phyloP scores from a whole-genome alignment of 2,329 filamentous ascomycete species.

The Colletotrichum musae region DNA sequence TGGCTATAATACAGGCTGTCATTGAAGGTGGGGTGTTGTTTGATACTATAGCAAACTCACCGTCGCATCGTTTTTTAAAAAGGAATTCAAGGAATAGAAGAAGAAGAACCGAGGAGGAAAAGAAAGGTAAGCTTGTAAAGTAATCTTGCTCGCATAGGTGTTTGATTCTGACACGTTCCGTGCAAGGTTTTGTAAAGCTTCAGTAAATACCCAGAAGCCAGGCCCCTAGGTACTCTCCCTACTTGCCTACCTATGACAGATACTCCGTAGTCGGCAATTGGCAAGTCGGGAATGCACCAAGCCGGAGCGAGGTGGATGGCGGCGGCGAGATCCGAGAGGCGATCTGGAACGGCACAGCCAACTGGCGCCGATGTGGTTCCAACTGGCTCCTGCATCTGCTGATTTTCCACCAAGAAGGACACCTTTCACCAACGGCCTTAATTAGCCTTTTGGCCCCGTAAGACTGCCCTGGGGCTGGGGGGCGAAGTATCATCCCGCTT shows the following conservation, averaged over 20 bases:
- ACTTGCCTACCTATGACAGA: constrained; percentile 16
- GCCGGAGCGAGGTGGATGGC: constrained; percentile 34
- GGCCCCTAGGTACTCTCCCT: no score
- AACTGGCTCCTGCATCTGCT: constrained; percentile 41
- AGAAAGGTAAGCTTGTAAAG: not conserved
- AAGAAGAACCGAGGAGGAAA: no score
- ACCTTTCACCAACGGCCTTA: constrained; percentile 38
- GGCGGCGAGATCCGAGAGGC: constrained; percentile 39
- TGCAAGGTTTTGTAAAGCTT: constrained; percentile 9
- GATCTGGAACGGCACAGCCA: constrained; percentile 33
- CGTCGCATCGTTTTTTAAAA: no score
- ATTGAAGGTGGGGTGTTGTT: no score
- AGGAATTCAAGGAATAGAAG: no score
- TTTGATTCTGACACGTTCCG: constrained; percentile 23
- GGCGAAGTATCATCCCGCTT: constrained; percentile 2
- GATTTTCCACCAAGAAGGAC: constrained; percentile 42
- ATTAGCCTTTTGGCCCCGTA: constrained; percentile 16
- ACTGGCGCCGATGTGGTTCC: constrained; percentile 36
- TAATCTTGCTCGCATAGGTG: not conserved
- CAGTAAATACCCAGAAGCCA: constrained; percentile 17
- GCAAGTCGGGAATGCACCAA: constrained; percentile 39
- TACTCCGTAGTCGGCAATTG: constrained; percentile 31
- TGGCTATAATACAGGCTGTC: not conserved
- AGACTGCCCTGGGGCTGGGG: constrained; percentile 11
- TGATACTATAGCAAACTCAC: no score